Conservation (phyloP, 306 rosid species). For the Trichosanthes truncata region DNA sequence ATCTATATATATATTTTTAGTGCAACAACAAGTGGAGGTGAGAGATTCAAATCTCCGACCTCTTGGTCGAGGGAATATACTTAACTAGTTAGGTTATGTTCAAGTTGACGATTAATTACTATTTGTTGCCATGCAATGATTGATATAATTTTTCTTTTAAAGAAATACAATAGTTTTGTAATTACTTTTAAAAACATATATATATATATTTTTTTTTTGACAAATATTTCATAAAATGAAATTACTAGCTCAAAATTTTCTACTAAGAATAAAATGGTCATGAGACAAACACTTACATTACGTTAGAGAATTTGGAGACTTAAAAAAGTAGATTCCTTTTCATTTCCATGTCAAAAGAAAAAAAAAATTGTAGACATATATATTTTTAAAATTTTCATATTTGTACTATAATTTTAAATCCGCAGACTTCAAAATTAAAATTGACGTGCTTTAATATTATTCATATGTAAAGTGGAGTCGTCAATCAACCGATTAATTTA, state of each 20-base stretch:
- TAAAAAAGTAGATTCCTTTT: not conserved
- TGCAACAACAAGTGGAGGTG: no score
- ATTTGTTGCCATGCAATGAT: no score
- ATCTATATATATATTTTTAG: no score
- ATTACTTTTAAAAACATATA: no score
- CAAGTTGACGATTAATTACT: no score
- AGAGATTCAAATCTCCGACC: no score
- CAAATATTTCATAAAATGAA: not conserved
- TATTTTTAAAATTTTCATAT: not conserved
- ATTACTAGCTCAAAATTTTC: not conserved
- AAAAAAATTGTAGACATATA: no score
- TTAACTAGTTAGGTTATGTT: no score
- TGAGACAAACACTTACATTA: not conserved
- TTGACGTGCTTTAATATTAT: not conserved
- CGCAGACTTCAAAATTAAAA: not conserved
- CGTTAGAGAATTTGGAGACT: not conserved
- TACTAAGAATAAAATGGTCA: not conserved
- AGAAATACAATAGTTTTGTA: no score
- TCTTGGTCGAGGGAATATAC: no score
- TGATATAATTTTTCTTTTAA: no score
- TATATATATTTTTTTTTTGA: no score
- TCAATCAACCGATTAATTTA: not conserved
- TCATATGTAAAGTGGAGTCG: not conserved
- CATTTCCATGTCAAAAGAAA: not conserved
- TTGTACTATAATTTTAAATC: not conserved